Base-by-base conservation (phyloP, 495 filamentous ascomycete genomes). In the Sabuloglossum arenarium region DNA sequence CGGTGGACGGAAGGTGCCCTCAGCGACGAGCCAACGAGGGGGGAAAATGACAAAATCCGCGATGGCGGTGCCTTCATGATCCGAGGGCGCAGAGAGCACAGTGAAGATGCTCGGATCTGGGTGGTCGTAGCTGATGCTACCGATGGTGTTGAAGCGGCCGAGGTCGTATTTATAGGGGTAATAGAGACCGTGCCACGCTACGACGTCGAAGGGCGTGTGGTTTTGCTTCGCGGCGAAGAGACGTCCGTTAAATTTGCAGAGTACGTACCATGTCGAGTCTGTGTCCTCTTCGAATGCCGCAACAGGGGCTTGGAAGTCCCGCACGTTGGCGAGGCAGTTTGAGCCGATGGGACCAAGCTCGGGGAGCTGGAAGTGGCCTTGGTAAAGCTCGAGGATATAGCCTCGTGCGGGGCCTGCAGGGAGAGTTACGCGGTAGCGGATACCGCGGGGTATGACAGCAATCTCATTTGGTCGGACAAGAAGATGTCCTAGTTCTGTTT, bases 101-200 rank as follows among this genome's bases (percentile, higher is more conserved):
- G 84, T 88, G 70, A 78, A 88, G 65, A 93, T 87, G 58, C 76
- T 81, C 9, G 86, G 86, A 64, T 93, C 86, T 0, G 82, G 82
- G 62, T 91, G 86, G 67, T 93, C 86, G 61, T 74, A 85, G 16
- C 75, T 81, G 59, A 85, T 77, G 39, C 72, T 78, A 54, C 84
- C 85, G 31, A 90, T 79, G 46, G 80, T 81, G 69, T 79, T 84
- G 75, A 89, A 93, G 49, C 81, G 77, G 3, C 77, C 82, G 0
- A 93, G 76, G 65, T 90, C 86, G 70, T 93, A 91, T 64, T 93
- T 93, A 76, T 80, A 89, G 0, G 86, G 86, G 62, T 85, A 84
- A 66, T 87, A 88, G 61, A 70, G 71, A 50, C 81, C 80, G 62
- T 90, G 84, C 86, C 86, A 93, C 21, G 83, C 82, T 8, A 88